Base-by-base conservation (phyloP, 257 asterid species). In the Petrea volubilis region DNA sequence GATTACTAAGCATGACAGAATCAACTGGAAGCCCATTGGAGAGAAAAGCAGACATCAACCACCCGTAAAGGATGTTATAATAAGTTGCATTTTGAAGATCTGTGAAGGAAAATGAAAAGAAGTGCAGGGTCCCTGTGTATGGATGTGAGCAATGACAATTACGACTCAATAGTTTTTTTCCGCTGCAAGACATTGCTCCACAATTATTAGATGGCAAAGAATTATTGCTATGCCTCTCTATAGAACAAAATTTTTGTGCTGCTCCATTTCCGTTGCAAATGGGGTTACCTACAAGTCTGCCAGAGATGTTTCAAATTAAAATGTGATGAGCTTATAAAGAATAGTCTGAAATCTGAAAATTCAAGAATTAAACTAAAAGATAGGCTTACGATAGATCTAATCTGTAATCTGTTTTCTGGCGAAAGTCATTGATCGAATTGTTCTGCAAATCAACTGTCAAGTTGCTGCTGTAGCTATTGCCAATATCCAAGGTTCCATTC, bases 61-160 rank as follows among this genome's bases (percentile, higher is more conserved):
- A 49, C n/a, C 85, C 90, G 12, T 68, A 57, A 60, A 92, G 98
- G 71, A 69, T 70, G 50, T 49, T 63, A 68, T 78, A 79, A 74
- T 92, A 92, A 24, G 86, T 85, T 20, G 74, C 70, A 53, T 92
- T 90, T 3, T 57, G 77, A 14, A 88, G 78, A 81, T 92, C 79
- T 20, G 97, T 79, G 88, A 92, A 92, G 79, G 98, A 81, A 72
- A 31, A 67, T 18, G 98, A 88, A 63, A 76, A 86, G 80, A 92
- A 92, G 80, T 83, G 86, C 33, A 92, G 66, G 31, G 79, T 79
- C 81, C 98, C 98, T n/a, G 76, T 77, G 77, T 86, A 90, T 5
- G 98, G 96, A 76, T 85, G 64, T 69, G 86, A 74, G 69, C 97
- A 92, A 71, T 56, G 72, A 73, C 98, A 92, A 53, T 49, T 85